Conservation (phyloP, 2,329 filamentous ascomycete genomes). For the Cytospora paraplurivora region DNA sequence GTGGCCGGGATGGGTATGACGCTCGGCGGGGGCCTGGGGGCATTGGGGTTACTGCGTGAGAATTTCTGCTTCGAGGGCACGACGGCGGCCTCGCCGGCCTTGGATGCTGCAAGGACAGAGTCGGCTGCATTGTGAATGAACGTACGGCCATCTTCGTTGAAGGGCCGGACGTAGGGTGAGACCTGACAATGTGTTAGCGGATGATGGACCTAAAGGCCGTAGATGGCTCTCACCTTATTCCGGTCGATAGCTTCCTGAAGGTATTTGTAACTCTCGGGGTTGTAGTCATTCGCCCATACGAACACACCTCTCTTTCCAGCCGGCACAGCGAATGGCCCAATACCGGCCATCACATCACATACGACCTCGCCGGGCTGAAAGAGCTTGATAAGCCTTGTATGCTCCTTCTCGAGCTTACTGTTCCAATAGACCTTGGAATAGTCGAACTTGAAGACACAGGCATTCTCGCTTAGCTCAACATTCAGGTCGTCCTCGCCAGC, state of each 20-base stretch:
- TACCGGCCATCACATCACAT: conserved; percentile 95
- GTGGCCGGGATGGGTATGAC: conserved; percentile 65
- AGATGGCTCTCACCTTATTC: conserved; percentile 69
- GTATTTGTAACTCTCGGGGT: conserved; percentile 80
- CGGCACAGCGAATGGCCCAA: conserved; percentile 91
- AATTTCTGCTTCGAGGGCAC: conserved; percentile 51
- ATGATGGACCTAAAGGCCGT: not conserved
- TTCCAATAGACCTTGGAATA: conserved; percentile 99
- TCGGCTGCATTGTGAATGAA: conserved; percentile 77
- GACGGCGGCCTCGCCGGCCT: conserved; percentile 55
- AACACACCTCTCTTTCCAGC: conserved; percentile 89
- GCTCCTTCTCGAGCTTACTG: conserved; percentile 84
- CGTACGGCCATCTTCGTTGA: conserved; percentile 76
- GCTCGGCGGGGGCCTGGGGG: conserved; percentile 35
- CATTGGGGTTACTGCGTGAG: conserved; percentile 34
- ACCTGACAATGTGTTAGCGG: conserved; percentile 47
- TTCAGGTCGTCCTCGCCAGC: conserved; percentile 80
- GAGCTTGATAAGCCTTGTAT: conserved; percentile 73
- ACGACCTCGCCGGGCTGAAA: conserved; percentile 87
- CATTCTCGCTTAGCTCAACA: conserved; percentile 79
- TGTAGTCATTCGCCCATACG: conserved; percentile 96
- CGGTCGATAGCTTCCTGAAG: conserved; percentile 68
- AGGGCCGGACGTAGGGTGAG: conserved; percentile 70
- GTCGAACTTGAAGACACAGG: conserved; percentile 88
- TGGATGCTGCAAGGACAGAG: conserved; percentile 55